Evolutionary conservation across 2,329 filamentous ascomycete genomes (phyloP), one percentile per base, ranked within the genome.

Genomic region (Chrysosporium keratinophilum): DNA sequence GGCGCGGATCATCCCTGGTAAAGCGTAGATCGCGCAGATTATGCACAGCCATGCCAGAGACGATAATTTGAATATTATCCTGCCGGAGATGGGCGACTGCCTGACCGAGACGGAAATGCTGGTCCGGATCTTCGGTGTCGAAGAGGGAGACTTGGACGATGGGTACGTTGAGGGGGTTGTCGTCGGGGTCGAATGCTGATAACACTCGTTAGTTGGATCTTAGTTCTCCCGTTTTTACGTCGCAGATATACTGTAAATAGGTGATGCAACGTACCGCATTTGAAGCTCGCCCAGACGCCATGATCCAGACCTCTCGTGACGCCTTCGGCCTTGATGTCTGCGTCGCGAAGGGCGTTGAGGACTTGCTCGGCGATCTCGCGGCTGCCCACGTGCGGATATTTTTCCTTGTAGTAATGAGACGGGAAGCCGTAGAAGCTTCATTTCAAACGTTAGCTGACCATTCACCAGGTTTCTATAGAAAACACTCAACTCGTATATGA

Each of bases 11-110:
- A 6, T 72, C 74, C 59, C 73, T 71, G 12, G 70, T 66, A 61
- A 73, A 71, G 15, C 69, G 69, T 60, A 80, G 49, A 58, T 85
- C 79, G 1, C 78, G 74, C 35, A 86, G 70, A 60, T 87, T 87
- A 61, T 87, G 84, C 19, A 86, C 85, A 0, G 84, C 83, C 84
- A 88, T 88, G 10, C 85, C 85, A 0, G 83, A 84, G 20, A 79
- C 79, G 44, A 89, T 78, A 56, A 89, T 81, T 47, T 84, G 74
- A 50, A 88, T 75, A 15, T 79, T 79, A 52, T 86, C 78, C 14
- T 85, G 80, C 14, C 86, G 78, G 1, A 89, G 75, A n/a, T 75
- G 68, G 7, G 79, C 70, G 1, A 89, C 73, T 1, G 85, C 84
- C 54, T 78, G 74, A 1, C 86, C 86, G 1, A 89, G 77, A 2